phyloP scores from a whole-genome alignment of 1,139 yeast species.

The Hanseniaspora gamundiae region DNA sequence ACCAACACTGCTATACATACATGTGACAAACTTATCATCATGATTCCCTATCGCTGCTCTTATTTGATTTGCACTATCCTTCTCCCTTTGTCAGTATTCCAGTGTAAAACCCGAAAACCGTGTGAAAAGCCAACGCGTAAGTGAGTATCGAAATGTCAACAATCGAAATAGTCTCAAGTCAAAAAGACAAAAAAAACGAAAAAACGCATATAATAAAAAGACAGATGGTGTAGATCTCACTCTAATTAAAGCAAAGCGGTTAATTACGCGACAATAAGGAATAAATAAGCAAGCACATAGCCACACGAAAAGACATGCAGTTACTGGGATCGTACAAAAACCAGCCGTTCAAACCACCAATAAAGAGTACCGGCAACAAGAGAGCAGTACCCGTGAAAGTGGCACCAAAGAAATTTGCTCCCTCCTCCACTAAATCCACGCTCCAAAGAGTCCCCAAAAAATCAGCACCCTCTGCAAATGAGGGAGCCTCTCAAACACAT shows the following conservation, averaged over 20 bases:
- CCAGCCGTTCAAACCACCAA: constrained; percentile 26
- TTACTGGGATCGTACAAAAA: constrained; percentile 16
- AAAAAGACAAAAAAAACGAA: too few species aligned
- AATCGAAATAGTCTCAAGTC: too few species aligned
- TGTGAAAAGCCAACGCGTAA: too few species aligned
- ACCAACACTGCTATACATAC: neutral
- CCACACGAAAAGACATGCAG: neutral
- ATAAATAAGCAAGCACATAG: neutral
- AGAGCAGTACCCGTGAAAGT: neutral
- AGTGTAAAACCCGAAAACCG: too few species aligned
- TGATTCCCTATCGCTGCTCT: neutral
- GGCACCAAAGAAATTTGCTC: neutral
- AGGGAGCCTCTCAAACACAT: neutral
- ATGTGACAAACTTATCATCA: neutral
- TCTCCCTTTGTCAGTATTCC: too few species aligned
- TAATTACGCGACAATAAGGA: neutral
- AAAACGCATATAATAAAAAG: too few species aligned
- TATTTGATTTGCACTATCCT: too few species aligned
- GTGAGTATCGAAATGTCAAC: too few species aligned
- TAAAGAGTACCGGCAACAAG: constrained; percentile 10
- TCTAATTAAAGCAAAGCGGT: neutral
- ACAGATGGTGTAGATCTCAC: too few species aligned
- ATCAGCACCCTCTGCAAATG: neutral
- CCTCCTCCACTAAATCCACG: neutral
- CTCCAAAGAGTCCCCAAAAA: neutral